Base-by-base conservation (phyloP, 2,329 filamentous ascomycete species). In the Alternaria hordeiaustralica region DNA sequence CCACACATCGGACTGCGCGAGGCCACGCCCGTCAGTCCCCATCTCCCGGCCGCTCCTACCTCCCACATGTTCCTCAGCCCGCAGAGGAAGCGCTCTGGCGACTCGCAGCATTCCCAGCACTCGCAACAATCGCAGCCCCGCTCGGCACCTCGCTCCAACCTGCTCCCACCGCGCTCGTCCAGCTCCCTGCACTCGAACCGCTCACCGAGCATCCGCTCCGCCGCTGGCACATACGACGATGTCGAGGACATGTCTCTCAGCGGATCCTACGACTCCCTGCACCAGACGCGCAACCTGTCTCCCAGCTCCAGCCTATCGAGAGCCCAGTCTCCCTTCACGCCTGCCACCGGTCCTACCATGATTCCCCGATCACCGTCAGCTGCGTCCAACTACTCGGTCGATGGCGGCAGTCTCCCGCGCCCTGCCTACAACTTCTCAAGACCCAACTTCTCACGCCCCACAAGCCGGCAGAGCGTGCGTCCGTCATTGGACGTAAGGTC, bases 391-490 rank as follows among this genome's bases (percentile, higher is more conserved):
- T 87, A 88, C 55, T 97, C 94, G 2, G 86, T 86, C 47, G 86
- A 82, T 51, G 85, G 87, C 33, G 63, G 74, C 18, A 81, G 84
- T 28, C 80, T 94, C 36, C 88, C 90, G 12, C 87, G 90, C 15
- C 92, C 93, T 1, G 89, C 92, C 0, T 95, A 96, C 81, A 98
- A 99, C 80, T 98, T 98, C 49, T 53, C 49, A 13, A 36, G 49
- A n/a, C 49, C 49, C 81, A 98, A 99, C 80, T 98, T 98, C 79
- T 98, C 96, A 1, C 88, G 96, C 46, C 96, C 96, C 0, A 82
- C 97, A 64, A 97, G 95, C 79, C 87, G 90, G 75, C 87, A 89
- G 64, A 89, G 88, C 65, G 63, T 65, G 6, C 89, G 87, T 12
- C 87, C 88, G 15, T 79, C 78, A 6, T 58, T 78, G 15, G 81